These are phyloP conservation scores for Trapa incisa DNA, from an alignment of 345 rosid genomes.

Conservation along the genomic window DNA sequence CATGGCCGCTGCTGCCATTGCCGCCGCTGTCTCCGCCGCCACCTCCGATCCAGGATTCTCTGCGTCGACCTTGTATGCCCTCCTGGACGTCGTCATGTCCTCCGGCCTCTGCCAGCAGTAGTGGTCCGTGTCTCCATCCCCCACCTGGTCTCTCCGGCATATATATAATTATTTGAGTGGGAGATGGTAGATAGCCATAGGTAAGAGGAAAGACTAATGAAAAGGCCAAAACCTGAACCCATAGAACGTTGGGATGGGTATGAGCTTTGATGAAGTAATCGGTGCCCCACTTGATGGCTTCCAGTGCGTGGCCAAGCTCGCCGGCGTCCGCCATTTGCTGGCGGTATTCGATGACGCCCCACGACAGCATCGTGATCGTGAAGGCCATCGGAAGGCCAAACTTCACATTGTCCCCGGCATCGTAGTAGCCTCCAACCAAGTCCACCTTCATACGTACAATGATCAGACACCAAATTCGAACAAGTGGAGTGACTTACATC, in stretches of 20 bases:
- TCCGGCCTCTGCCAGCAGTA: conserved; percentile 98
- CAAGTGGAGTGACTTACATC: too few relatives aligned
- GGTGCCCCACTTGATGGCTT: conserved; percentile 84
- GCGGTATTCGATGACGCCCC: conserved; percentile 70
- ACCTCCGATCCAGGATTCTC: conserved; percentile 73
- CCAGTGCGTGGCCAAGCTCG: conserved; percentile 40
- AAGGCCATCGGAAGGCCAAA: conserved; percentile 90
- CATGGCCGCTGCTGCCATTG: conserved; percentile 77
- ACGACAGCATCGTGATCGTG: conserved; percentile 73
- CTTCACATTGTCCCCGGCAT: conserved; percentile 87
- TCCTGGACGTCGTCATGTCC: conserved; percentile 78
- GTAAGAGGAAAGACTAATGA: too few relatives aligned
- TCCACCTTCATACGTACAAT: conserved; percentile 38
- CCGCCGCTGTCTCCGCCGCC: conserved; percentile 74
- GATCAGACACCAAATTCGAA: too few relatives aligned
- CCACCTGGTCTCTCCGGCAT: conserved; percentile 33
- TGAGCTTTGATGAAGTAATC: conserved; percentile 81
- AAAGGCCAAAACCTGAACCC: conserved; percentile 34
- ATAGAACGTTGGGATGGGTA: conserved; percentile 37
- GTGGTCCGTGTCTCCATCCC: conserved; percentile 82
- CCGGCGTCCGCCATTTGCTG: conserved; percentile 37
- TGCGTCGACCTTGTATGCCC: conserved; percentile 55
- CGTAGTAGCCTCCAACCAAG: conserved; percentile 87
- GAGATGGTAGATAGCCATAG: too few relatives aligned
- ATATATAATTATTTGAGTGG: too few relatives aligned